Evolutionary conservation across 2,329 filamentous ascomycete genomes (phyloP), one percentile per base, ranked within the genome.

Genomic region (Hyphodiscus sp.): DNA sequence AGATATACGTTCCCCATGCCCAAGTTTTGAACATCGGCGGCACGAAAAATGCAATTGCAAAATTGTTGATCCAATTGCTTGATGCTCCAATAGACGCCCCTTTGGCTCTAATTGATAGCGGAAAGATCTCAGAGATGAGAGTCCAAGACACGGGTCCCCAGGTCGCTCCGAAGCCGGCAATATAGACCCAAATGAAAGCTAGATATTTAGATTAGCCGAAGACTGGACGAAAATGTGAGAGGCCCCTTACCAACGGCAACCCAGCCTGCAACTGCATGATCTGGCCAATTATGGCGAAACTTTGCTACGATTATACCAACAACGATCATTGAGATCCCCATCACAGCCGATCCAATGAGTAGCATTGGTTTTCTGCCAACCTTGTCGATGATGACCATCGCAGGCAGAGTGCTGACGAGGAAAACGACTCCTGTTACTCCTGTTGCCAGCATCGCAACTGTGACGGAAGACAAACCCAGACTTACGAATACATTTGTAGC

Each of bases 401-500:
- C 77, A 0, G 83, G 83, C 33, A 87, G 78, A 0, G 84, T 87
- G n/a, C 77, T 76, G 54, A 86, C 60, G 60, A 86, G 83, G 77
- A 86, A 84, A 55, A 81, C 78, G 23, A 88, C 81, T 2, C 85
- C 85, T 2, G 86, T 82, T 0, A 87, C 84, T 2, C 85, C 85
- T 0, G 85, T 87, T 0, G 84, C 84, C 1, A 87, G 71, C 0
- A 88, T 73, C 1, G 77, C 81, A 0, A 67, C 70, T 0, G 74
- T 73, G 55, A 70, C 75, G 1, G 66, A 65, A 0, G 66, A 68
- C 8, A 77, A 60, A 11, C 75, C 74, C 0, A 78, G 61, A 13
- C 69, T 67, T 0, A 84, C 79, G 54, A 81, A 78, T 58, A 82
- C 73, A 1, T 83, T 67, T 0, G 78, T 77, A 44, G 82, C 80